Evolutionary conservation across 768 basidiomycete genomes (phyloP), one percentile per base, ranked within the genome.

Genomic region (Holtermannia corniformis): DNA sequence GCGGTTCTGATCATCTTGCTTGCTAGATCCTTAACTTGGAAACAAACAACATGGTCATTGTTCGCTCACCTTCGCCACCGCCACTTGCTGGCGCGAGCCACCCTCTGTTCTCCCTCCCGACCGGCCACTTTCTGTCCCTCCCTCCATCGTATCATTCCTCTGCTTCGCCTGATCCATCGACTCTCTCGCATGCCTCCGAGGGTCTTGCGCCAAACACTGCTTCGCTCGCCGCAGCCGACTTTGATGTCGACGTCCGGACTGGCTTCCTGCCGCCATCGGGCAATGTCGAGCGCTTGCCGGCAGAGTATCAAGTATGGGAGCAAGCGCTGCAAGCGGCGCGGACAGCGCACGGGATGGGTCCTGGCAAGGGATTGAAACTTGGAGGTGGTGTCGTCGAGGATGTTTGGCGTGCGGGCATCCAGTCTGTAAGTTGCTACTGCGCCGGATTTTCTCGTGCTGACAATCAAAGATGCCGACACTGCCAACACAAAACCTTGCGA

Each of bases 211-310:
- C 72, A 13, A 80, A 81, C 56, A 79, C 78, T 13, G 77, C 79
- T 20, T 84, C 85, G 12, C 79, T 86, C 54, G 84, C 85, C 10
- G 83, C 84, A 2, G 84, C 86, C 59, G 86, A 86, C 76, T 97
- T 89, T 75, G 90, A 96, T 68, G 86, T 97, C 55, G 89, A 92
- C 68, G 83, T 84, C 10, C 77, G 82, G 14, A 88, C 89, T 0
- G 92, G 93, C 0, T 96, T 97, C 71, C 84, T 96, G 81, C 86
- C 92, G 2, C 83, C 86, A 0, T 76, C 80, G 13, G 79, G 82
- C 0, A 90, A 90, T 1, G 68, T 84, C 0, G 60, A 73, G 5
- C 79, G 84, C 20, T 77, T 93, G 1, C 82, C 83, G 0, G 52
- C 40, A 0, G 67, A 73, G 50, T 93, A 81, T 80, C 82, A 81